phyloP scores from a whole-genome alignment of 139 green algal genomes.

The Coccomyxa sp. region DNA sequence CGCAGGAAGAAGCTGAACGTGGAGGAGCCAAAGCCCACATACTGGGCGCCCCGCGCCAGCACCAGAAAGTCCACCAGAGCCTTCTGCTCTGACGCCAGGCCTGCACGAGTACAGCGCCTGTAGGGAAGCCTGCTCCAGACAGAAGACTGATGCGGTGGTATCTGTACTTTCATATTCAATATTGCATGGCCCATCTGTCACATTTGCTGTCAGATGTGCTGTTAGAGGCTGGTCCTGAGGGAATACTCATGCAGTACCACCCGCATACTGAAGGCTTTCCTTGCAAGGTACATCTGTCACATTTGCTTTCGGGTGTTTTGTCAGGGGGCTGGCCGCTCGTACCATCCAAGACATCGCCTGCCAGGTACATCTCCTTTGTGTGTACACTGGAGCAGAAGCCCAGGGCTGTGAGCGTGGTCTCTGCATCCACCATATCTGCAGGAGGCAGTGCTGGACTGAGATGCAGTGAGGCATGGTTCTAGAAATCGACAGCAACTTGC shows the following conservation, averaged over 20 bases:
- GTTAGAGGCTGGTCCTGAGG: no score
- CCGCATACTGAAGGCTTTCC: background rate
- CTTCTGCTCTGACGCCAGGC: constrained; percentile 62
- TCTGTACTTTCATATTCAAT: background rate
- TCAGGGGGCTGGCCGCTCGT: no score
- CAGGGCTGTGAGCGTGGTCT: constrained; percentile 31
- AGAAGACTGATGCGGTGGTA: background rate
- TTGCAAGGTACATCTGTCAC: background rate
- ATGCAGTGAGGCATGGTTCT: no score
- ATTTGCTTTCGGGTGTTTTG: no score
- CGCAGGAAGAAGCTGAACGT: constrained; percentile 65
- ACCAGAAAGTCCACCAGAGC: constrained; percentile 70
- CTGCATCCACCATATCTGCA: constrained; percentile 44
- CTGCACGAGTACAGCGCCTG: constrained; percentile 6
- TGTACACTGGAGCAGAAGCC: constrained; percentile 28
- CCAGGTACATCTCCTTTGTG: constrained; percentile 65
- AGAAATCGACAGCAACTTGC: no score
- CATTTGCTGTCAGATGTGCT: background rate
- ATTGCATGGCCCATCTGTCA: background rate
- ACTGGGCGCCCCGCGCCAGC: constrained; percentile 40
- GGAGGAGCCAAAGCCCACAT: constrained; percentile 64
- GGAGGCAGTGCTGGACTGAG: no score
- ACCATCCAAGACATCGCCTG: background rate
- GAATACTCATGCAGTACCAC: background rate
- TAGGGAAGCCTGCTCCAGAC: background rate